phyloP scores from a whole-genome alignment of 169 alveolate species.

The Besnoitia besnoiti region DNA sequence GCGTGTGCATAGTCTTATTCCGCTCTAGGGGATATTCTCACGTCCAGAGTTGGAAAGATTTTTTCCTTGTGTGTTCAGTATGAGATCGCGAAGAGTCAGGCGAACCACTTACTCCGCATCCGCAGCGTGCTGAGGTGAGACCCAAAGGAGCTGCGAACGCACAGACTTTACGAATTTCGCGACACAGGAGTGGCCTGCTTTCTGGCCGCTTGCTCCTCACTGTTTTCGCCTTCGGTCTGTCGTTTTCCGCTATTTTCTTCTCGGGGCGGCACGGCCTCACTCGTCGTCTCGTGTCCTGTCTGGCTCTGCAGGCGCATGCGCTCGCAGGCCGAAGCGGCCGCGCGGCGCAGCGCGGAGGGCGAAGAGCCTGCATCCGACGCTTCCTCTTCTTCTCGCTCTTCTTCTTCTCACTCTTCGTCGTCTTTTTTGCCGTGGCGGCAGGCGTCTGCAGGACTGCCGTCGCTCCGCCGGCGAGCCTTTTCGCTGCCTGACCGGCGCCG shows the following conservation, averaged over 20 bases:
- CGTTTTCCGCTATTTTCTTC: background rate
- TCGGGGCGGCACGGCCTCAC: background rate
- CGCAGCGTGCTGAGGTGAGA: background rate
- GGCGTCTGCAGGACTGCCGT: background rate
- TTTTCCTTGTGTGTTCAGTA: background rate
- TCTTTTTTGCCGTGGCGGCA: background rate
- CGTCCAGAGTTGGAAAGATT: background rate
- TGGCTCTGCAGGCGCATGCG: background rate
- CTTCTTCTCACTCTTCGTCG: background rate
- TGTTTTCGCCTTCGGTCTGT: background rate
- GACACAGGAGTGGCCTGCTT: background rate
- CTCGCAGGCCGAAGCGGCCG: background rate
- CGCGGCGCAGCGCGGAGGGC: background rate
- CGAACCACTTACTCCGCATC: background rate
- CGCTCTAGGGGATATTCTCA: too few species aligned
- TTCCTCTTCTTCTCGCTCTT: background rate
- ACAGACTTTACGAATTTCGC: too few species aligned
- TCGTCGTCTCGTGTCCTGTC: background rate
- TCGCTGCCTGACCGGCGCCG: background rate
- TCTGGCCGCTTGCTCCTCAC: background rate
- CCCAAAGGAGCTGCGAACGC: background rate
- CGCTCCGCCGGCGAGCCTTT: slow-evolving; percentile 5
- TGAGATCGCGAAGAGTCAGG: background rate
- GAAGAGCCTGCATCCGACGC: background rate
- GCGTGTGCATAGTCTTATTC: too few species aligned